These are phyloP conservation scores for Pythium rishiriense DNA, from an alignment of 352 stramenopile species.

Conservation along the genomic window DNA sequence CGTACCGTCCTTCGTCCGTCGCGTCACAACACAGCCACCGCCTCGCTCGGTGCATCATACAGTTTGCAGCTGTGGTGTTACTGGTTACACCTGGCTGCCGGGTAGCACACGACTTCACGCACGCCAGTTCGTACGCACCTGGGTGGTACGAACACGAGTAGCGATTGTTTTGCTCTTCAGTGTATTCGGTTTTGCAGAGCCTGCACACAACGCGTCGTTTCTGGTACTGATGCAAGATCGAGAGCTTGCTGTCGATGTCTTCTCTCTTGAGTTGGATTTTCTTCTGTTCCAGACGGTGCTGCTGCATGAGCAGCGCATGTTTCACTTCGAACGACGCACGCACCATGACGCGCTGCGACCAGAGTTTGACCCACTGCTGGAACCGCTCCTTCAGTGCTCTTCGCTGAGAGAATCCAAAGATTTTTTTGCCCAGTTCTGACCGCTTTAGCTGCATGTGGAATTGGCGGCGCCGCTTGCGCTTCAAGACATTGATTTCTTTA, in stretches of 20 bases:
- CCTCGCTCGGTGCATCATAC: constrained; percentile 73
- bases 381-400: constrained; percentile 49
- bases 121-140: constrained; percentile 63
- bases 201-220: constrained; percentile 52
- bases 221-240: constrained; percentile 64
- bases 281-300: constrained; percentile 39
- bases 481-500: constrained; percentile 47
- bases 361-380: constrained; percentile 60
- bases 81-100: constrained; percentile 21
- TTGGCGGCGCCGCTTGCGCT: constrained; percentile 47
- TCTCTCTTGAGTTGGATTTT: constrained; percentile 9
- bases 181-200: constrained; percentile 64
- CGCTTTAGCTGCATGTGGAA: constrained; percentile 47
- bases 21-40: constrained; percentile 78
- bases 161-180: constrained; percentile 69
- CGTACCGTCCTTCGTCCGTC: constrained; percentile 67
- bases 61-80: constrained; percentile 26
- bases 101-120: constrained; percentile 51
- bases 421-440: constrained; percentile 47
- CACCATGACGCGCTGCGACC: constrained; percentile 53
- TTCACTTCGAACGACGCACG: constrained; percentile 70
- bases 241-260: constrained; percentile 36
- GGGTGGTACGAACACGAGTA: constrained; percentile 70
- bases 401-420: constrained; percentile 47
- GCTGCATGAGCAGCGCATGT: constrained; percentile 56